These are phyloP conservation scores for Wickerhamiella galacta DNA, from an alignment of 805 yeast genomes.

Conservation along the genomic window DNA sequence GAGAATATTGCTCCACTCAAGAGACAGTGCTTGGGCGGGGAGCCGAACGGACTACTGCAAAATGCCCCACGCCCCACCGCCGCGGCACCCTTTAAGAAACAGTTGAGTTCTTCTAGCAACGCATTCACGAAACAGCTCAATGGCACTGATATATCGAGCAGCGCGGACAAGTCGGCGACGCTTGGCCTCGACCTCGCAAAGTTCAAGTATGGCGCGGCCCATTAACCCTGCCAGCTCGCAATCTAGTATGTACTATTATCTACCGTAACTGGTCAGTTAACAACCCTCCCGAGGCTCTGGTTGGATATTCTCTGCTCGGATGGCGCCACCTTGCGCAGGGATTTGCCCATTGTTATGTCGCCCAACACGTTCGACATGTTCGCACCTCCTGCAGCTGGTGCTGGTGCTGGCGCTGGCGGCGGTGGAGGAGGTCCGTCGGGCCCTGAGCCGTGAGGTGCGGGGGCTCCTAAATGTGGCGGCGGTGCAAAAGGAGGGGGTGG, in stretches of 20 bases:
- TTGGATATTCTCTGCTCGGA: slow-evolving; percentile 16
- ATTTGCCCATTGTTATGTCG: slow-evolving; percentile 21
- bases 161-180: too few relatives aligned
- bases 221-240: too few relatives aligned
- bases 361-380: slow-evolving; percentile 19
- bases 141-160: too few relatives aligned
- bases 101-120: too few relatives aligned
- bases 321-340: slow-evolving; percentile 19
- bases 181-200: too few relatives aligned
- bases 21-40: too few relatives aligned
- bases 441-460: slow-evolving; percentile 21
- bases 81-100: too few relatives aligned
- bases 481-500: slow-evolving; percentile 17
- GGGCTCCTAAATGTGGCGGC: slow-evolving; percentile 21
- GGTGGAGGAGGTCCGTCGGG: slow-evolving; percentile 29
- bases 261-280: slow-evolving; percentile 3
- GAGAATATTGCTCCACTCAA: too few relatives aligned
- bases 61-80: too few relatives aligned
- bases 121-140: too few relatives aligned
- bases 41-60: too few relatives aligned
- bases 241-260: neutral
- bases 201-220: too few relatives aligned
- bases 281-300: slow-evolving; percentile 16
- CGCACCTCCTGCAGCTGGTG: slow-evolving; percentile 19
- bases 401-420: slow-evolving; percentile 20